A percentile compares a stretch with the other conserved stretches of the same genome.
These are phyloP conservation scores for Irpex lacteus DNA, from an alignment of 1,284 basidiomycete species.

Conservation along the genomic window DNA sequence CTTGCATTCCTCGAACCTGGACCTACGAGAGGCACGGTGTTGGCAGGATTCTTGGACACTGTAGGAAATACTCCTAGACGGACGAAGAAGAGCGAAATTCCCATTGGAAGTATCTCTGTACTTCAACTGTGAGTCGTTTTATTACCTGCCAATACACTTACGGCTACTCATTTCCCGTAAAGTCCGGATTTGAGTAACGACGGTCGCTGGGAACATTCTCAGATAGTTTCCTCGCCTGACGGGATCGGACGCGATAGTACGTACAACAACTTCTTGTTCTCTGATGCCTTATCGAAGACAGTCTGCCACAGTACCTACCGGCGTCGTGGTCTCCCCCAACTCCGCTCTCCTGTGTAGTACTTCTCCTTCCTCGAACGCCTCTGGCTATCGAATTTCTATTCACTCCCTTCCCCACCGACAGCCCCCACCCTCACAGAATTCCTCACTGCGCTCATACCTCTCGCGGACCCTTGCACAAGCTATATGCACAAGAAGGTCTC, in stretches of 20 bases:
- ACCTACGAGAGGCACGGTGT: constrained; percentile 28
- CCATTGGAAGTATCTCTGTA: constrained; percentile 48
- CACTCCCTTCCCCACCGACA: constrained; percentile 43
- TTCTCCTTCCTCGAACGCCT: constrained; percentile 36
- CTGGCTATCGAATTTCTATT: constrained; percentile 39
- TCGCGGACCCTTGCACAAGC: constrained; percentile 37
- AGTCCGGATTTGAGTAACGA: constrained; percentile 56
- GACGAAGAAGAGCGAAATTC: constrained; percentile 36
- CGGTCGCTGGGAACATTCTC: constrained; percentile 46
- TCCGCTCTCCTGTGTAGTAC: constrained; percentile 47
- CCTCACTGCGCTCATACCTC: constrained; percentile 14
- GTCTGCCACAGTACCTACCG: constrained; percentile 42
- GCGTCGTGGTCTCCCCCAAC: constrained; percentile 55
- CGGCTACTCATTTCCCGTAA: constrained; percentile 2
- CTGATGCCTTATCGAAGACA: background rate
- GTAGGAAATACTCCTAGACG: constrained; percentile 36
- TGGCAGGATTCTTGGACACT: constrained; percentile 43
- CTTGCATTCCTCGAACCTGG: constrained; percentile 39
- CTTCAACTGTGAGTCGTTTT: constrained; percentile 48
- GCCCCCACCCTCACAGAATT: constrained; percentile 10
- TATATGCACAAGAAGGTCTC: constrained; percentile 42
- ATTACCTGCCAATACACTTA: background rate
- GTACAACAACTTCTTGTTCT: background rate
- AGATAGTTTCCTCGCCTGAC: constrained; percentile 41
- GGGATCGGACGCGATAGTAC: constrained; percentile 34